Evolutionary conservation across 2,329 filamentous ascomycete species (phyloP), one percentile per base, ranked within the genome.

Genomic region (Calonectria fujianensis): DNA sequence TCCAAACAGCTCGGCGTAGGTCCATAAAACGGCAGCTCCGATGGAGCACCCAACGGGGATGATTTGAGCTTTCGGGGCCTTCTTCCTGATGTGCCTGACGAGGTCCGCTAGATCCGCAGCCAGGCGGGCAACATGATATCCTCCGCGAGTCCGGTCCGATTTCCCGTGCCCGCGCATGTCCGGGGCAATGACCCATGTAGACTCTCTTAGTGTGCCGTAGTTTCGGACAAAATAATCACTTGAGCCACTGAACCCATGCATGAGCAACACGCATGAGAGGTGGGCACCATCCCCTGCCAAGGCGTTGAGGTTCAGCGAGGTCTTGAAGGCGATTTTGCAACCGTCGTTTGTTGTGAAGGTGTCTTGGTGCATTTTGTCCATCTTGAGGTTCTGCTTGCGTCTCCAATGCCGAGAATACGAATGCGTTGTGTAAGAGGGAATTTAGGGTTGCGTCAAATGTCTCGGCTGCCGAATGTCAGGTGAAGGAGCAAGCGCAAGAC

Each of bases 201-300:
- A 74, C 18, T 80, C 71, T 31, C 76, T 77, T 20, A 81, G 51
- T 5, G 75, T 68, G 10, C 61, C 65, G 29, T 77, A 74, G 70
- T 81, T 81, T 32, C 77, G 78, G 50, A 64, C 37, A 35, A 81
- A 81, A 66, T 81, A 81, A 61, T 81, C 80, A 54, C 80, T 79
- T 14, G 80, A 81, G 35, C 80, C 80, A 41, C 80, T 81, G 78
- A 81, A 81, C 37, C 80, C 80, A 59, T 81, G 80, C 79, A 81
- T 81, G 59, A 81, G 78, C 51, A 81, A 31, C 29, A 81, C 74
- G 54, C 80, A 81, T 68, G 78, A 51, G 37, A 41, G 68, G 41
- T 69, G 68, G 37, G 64, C 39, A 20, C 48, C 35, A 64, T 65
- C 32, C 64, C 63, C 54, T 29, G 50, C 57, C 24, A 73, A 31